Percentiles rank a stretch among this genome's conserved stretches.
These are phyloP conservation scores for Boletus reticulatus DNA, from an alignment of 768 basidiomycete species.

Conservation along the genomic window DNA sequence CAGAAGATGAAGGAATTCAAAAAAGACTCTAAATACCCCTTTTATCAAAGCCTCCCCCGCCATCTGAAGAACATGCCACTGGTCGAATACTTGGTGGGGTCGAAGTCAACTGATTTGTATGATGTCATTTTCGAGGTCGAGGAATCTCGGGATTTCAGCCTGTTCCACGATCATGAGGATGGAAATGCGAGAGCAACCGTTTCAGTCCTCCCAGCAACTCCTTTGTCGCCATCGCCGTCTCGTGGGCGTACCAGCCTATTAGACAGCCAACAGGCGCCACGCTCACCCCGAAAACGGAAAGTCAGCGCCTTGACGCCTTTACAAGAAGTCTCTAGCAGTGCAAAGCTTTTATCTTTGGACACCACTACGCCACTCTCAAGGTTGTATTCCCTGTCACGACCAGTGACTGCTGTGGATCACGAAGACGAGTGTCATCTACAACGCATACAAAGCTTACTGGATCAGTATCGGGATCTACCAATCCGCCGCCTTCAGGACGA, in stretches of 20 bases:
- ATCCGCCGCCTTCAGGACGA: constrained; percentile 69
- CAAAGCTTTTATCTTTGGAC: constrained; percentile 29
- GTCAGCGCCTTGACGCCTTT: constrained; percentile 26
- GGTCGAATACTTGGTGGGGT: constrained; percentile 74
- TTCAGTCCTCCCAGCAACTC: constrained; percentile 9
- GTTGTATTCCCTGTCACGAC: constrained; percentile 26
- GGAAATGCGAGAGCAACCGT: constrained; percentile 26
- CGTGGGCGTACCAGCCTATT: neutral
- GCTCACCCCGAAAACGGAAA: constrained; percentile 23
- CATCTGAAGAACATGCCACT: constrained; percentile 73
- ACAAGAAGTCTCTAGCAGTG: constrained; percentile 28
- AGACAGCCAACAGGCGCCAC: constrained; percentile 10
- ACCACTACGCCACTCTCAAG: constrained; percentile 26
- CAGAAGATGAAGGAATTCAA: constrained; percentile 50
- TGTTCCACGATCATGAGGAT: constrained; percentile 52
- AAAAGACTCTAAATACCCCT: constrained; percentile 48
- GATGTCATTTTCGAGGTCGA: constrained; percentile 81
- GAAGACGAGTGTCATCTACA: constrained; percentile 44
- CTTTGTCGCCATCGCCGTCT: constrained; percentile 9
- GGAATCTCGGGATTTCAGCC: constrained; percentile 41
- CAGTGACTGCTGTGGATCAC: constrained; percentile 23
- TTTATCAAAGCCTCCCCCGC: constrained; percentile 67
- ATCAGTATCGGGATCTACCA: constrained; percentile 62
- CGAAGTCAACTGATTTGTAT: constrained; percentile 61
- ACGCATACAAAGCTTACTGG: constrained; percentile 59